phyloP scores from a whole-genome alignment of 2,329 filamentous ascomycete genomes.

The Trichoderma asperellum region DNA sequence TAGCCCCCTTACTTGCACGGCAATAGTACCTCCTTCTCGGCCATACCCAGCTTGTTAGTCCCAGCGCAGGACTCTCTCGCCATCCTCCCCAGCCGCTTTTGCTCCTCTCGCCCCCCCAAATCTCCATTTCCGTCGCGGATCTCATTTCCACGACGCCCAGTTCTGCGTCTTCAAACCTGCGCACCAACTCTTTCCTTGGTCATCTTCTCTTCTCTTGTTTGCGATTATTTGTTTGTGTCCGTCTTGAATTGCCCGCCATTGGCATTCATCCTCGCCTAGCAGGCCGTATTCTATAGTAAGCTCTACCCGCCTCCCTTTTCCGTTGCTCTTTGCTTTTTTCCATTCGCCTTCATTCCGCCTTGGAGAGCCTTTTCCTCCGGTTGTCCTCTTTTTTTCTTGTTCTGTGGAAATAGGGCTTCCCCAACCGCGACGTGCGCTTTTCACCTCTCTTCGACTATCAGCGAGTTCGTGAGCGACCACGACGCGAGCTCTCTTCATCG shows the following conservation, averaged over 20 bases:
- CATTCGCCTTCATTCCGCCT: background rate
- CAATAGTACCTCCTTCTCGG: constrained; percentile 27
- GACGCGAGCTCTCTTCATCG: constrained; percentile 9
- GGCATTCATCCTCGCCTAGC: constrained; percentile 30
- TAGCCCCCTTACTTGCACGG: constrained; percentile 8
- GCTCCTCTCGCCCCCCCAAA: constrained; percentile 26
- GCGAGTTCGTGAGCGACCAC: constrained; percentile 15
- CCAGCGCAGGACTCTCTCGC: constrained; percentile 16
- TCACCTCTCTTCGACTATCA: constrained; percentile 5
- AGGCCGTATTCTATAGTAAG: constrained; percentile 27
- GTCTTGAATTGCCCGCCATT: constrained; percentile 30
- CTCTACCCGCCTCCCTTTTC: background rate
- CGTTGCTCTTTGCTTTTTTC: constrained; percentile 13
- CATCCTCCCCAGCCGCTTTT: constrained; percentile 27
- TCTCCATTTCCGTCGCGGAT: constrained; percentile 30
- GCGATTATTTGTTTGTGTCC: constrained; percentile 30
- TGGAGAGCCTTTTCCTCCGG: constrained; percentile 10
- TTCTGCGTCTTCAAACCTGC: constrained; percentile 26
- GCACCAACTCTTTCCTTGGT: constrained; percentile 29
- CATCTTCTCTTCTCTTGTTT: constrained; percentile 30
- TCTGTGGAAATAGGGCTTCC: constrained; percentile 2
- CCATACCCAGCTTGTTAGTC: constrained; percentile 11
- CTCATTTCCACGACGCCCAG: constrained; percentile 30
- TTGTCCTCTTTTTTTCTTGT: constrained; percentile 21
- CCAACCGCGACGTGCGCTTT: constrained; percentile 23